These are phyloP conservation scores for Aspergillus sclerotialis DNA, from an alignment of 2,329 filamentous ascomycete species.

Conservation along the genomic window DNA sequence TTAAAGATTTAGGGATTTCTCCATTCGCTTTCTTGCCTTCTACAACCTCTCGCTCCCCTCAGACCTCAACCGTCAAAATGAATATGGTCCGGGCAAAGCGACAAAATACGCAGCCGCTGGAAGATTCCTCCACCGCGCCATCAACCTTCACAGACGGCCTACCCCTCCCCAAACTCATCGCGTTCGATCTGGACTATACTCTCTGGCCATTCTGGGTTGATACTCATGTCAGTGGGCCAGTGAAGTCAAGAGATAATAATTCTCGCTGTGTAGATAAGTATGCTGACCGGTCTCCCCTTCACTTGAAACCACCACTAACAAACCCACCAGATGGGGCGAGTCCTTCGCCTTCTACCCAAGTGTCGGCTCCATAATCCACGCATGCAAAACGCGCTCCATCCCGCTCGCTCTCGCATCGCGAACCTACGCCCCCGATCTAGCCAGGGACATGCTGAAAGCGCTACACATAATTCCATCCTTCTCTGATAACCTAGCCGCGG, in stretches of 20 bases:
- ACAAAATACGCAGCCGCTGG: slow-evolving; percentile 26
- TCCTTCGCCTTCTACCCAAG: slow-evolving; percentile 64
- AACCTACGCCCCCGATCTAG: slow-evolving; percentile 72
- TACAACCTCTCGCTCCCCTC: not conserved
- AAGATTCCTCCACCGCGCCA: slow-evolving; percentile 36
- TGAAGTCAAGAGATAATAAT: slow-evolving; percentile 55
- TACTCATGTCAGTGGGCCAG: slow-evolving; percentile 73
- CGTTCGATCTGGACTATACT: slow-evolving; percentile 96
- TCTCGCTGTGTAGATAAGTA: slow-evolving; percentile 39
- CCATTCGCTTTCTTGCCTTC: not conserved
- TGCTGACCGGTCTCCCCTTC: slow-evolving; percentile 1
- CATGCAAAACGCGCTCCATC: slow-evolving; percentile 49
- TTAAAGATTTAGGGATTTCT: no score
- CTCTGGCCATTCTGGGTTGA: slow-evolving; percentile 99
- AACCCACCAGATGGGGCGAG: slow-evolving; percentile 50
- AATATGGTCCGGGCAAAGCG: slow-evolving; percentile 29
- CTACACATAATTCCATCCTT: slow-evolving; percentile 53
- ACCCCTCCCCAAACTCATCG: slow-evolving; percentile 73
- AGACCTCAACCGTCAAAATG: not conserved
- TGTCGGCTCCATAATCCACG: slow-evolving; percentile 60
- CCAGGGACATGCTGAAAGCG: slow-evolving; percentile 69
- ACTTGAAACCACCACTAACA: slow-evolving; percentile 1
- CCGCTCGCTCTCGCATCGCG: slow-evolving; percentile 70
- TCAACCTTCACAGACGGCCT: slow-evolving; percentile 57
- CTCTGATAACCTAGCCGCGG: slow-evolving; percentile 31